Evolutionary conservation across 2,329 filamentous ascomycete genomes (phyloP).

Genomic region (Dothistroma pini): DNA sequence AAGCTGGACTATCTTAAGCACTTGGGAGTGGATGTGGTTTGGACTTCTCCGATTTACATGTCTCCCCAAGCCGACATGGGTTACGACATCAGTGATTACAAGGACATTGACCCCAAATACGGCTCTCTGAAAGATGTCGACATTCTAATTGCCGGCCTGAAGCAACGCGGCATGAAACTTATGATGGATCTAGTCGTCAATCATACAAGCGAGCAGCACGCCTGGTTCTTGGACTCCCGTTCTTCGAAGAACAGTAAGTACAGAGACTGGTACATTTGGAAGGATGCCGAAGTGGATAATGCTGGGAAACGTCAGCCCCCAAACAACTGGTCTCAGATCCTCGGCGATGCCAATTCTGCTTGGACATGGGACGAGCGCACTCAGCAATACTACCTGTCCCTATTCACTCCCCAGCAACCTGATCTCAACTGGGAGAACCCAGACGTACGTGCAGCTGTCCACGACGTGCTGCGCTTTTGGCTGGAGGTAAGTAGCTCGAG

Average conservation of each 20-base stretch:
- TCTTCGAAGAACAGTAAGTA: constrained; percentile 51
- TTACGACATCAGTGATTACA: constrained; percentile 49
- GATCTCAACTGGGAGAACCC: constrained; percentile 50
- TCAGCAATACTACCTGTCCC: constrained; percentile 46
- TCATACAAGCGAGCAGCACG: constrained; percentile 44
- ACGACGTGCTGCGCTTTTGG: constrained; percentile 48
- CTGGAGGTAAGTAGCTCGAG: constrained; percentile 26
- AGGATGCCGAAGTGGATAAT: constrained; percentile 51
- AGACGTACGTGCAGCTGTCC: constrained; percentile 43
- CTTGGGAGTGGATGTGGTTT: constrained; percentile 62
- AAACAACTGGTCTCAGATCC: constrained; percentile 49
- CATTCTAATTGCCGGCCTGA: constrained; percentile 41
- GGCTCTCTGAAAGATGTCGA: constrained; percentile 48
- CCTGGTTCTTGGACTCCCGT: constrained; percentile 57
- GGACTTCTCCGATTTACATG: constrained; percentile 60
- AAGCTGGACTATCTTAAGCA: constrained; percentile 62
- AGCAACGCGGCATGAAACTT: constrained; percentile 46
- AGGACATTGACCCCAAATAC: constrained; percentile 47
- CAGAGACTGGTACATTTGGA: constrained; percentile 65
- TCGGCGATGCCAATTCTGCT: constrained; percentile 39
- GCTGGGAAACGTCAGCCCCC: constrained; percentile 56
- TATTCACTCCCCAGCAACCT: constrained; percentile 47
- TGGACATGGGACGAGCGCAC: constrained; percentile 48
- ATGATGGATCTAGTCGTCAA: constrained; percentile 46
- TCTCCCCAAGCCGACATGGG: constrained; percentile 54